Evolutionary conservation across 2,329 filamentous ascomycete species (phyloP).

Genomic region (Thielaviopsis punctulata): DNA sequence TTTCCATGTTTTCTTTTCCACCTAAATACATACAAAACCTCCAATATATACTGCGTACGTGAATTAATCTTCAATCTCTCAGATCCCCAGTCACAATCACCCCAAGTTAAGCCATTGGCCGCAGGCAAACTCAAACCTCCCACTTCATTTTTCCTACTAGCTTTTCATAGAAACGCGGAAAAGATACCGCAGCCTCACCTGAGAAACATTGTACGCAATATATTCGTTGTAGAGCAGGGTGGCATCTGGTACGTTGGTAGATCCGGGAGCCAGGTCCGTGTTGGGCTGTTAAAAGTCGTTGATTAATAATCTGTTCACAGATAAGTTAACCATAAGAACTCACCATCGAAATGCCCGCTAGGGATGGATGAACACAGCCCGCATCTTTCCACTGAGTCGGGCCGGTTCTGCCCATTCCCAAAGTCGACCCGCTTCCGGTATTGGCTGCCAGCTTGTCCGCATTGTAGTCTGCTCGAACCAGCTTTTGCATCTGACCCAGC

Average conservation of each 20-base stretch:
- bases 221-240: constrained; percentile 54
- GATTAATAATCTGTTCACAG: background rate
- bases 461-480: constrained; percentile 33
- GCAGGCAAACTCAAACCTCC: no score
- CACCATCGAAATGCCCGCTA: constrained; percentile 56
- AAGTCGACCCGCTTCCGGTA: constrained; percentile 47
- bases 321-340: constrained; percentile 16
- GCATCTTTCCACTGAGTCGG: constrained; percentile 66
- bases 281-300: constrained; percentile 29
- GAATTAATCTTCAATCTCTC: no score
- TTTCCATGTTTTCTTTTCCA: no score
- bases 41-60: background rate
- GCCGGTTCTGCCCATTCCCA: constrained; percentile 47
- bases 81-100: no score
- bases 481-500: constrained; percentile 54
- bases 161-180: constrained; percentile 40
- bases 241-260: constrained; percentile 28
- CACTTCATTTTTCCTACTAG: no score
- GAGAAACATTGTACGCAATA: constrained; percentile 52
- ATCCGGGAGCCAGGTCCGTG: constrained; percentile 25
- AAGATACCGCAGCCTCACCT: constrained; percentile 53
- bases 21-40: background rate
- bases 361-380: constrained; percentile 39
- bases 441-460: constrained; percentile 47
- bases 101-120: no score